Evolutionary conservation across 805 yeast species (phyloP), one percentile per base, ranked within the genome.

Genomic region (Hanseniaspora taiwanica): DNA sequence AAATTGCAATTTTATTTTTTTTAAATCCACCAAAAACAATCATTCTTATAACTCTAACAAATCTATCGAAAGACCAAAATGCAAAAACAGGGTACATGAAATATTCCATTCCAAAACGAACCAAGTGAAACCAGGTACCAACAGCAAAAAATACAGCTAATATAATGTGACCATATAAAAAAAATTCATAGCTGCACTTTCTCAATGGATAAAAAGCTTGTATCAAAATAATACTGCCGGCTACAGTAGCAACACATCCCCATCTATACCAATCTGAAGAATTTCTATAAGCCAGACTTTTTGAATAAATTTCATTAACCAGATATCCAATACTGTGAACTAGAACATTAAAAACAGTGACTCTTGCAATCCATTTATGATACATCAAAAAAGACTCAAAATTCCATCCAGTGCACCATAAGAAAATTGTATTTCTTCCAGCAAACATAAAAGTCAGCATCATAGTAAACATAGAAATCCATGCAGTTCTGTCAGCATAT

Each of bases 41-140:
- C 2, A 82, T 55, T 40, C 82, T 66, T 1, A 67, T 55, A 9
- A 76, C 43, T 44, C 94, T 66, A 2, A 71, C 48, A 0, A 72
- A 41, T 38, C 86, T 62, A 52, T 84, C 91, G 46, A 73, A 64
- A 1, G 61, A 64, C 94, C 94, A 84, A 8, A 83, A 64, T 0
- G 71, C 76, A 45, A 72, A 65, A 6, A 76, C 49, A 6, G 74
- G 69, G 40, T 69, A 74, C 18, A 66, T 44, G 55, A 66, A 72
- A 39, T 66, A 69, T 48, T 66, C 63, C 66, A 71, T 69, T 1
- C 69, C 73, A 39, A 66, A 42, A 13, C 60, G 50, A 45, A 27
- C 43, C 34, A 34, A 51, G 43, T 72, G 78, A 7, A 56, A 33
- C 58, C 68, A 68, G 7, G 71, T 65, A 6, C 70, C 73, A 16